phyloP scores from a whole-genome alignment of 148 eudicot genomes.

The Camellia granthamiana region DNA sequence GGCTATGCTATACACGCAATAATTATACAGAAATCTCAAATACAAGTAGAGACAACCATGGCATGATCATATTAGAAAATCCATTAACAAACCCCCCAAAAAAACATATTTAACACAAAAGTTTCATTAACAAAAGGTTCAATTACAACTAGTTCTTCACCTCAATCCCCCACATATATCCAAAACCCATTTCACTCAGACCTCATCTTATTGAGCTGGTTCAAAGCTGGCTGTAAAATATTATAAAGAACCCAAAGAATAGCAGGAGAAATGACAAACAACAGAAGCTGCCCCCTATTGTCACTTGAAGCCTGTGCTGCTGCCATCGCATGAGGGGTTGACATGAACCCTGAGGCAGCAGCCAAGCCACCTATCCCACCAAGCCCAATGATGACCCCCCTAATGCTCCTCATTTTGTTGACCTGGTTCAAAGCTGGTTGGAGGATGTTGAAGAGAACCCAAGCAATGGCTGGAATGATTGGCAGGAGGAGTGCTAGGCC shows the following conservation, averaged over 20 bases:
- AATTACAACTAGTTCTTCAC: conserved; percentile 9
- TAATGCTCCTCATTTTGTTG: conserved; percentile 62
- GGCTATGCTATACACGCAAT: no score
- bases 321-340: conserved; percentile 40
- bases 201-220: conserved; percentile 91
- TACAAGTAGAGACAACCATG: no score
- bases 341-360: conserved; percentile 40
- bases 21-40: no score
- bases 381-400: conserved; percentile 59
- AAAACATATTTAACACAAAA: no score
- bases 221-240: conserved; percentile 94
- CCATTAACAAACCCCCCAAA: no score
- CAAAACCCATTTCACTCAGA: conserved; percentile 35
- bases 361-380: conserved; percentile 73
- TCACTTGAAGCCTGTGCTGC: conserved; percentile 42
- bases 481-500: conserved; percentile 80
- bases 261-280: conserved; percentile 80
- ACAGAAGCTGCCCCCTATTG: conserved; percentile 70
- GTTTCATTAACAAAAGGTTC: not conserved
- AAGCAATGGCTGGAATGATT: conserved; percentile 72
- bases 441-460: conserved; percentile 83
- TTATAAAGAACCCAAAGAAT: conserved; percentile 83
- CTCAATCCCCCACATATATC: not conserved
- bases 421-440: conserved; percentile 89
- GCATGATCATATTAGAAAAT: no score